phyloP scores from a whole-genome alignment of 345 rosid species.

The Euclidium syriacum region DNA sequence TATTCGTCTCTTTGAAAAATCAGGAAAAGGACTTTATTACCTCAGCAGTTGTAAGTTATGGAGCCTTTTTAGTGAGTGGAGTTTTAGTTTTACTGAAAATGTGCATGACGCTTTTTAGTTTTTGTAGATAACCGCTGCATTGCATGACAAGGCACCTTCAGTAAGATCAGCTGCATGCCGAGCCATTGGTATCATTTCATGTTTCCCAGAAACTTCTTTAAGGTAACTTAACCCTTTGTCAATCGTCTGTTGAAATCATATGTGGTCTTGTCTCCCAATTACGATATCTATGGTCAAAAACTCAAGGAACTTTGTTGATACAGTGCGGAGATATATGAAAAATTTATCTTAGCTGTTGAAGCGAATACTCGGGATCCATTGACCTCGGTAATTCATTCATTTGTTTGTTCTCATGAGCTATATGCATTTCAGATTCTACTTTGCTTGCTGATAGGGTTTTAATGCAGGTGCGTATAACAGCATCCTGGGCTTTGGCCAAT shows the following conservation, averaged over 20 bases:
- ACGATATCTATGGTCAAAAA: constrained; percentile 21
- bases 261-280: neutral
- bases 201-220: constrained; percentile 61
- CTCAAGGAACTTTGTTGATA: constrained; percentile 33
- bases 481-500: constrained; percentile 97
- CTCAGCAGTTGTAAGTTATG: constrained; percentile 60
- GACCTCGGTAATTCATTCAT: constrained; percentile 48
- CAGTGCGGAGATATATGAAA: constrained; percentile 74
- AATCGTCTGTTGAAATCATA: constrained; percentile 7
- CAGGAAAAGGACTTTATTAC: constrained; percentile 57
- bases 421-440: constrained; percentile 3
- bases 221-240: constrained; percentile 41
- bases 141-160: constrained; percentile 62
- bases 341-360: constrained; percentile 71
- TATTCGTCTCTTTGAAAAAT: constrained; percentile 52
- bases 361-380: constrained; percentile 61
- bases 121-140: constrained; percentile 59
- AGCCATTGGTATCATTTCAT: constrained; percentile 86
- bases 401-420: constrained; percentile 2
- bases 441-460: constrained; percentile 17
- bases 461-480: constrained; percentile 76
- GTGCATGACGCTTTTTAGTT: constrained; percentile 18
- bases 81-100: constrained; percentile 9
- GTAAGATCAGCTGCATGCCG: constrained; percentile 96
- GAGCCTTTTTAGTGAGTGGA: constrained; percentile 7